These are phyloP conservation scores for Prosopis cineraria DNA, from an alignment of 306 rosid genomes.

Conservation along the genomic window DNA sequence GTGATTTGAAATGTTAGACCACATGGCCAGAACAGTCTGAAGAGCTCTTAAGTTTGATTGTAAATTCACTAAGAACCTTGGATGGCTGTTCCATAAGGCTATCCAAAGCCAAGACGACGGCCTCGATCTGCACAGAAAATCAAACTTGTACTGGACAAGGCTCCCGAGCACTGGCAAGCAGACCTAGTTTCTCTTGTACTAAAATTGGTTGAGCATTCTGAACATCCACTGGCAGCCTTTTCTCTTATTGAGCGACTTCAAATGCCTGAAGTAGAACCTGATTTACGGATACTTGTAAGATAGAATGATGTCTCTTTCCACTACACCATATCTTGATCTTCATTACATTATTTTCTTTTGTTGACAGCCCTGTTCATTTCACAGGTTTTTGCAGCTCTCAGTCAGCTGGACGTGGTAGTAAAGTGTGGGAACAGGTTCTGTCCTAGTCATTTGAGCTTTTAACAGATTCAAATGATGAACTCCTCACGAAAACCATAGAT, in stretches of 20 bases:
- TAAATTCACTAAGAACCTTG: slow-evolving; percentile 90
- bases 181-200: slow-evolving; percentile 91
- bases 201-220: slow-evolving; percentile 94
- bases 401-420: slow-evolving; percentile 92
- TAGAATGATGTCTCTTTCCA: slow-evolving; percentile 26
- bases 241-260: slow-evolving; percentile 90
- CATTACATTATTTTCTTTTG: slow-evolving; percentile 34
- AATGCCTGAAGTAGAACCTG: slow-evolving; percentile 91
- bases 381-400: slow-evolving; percentile 89
- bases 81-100: slow-evolving; percentile 96
- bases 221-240: slow-evolving; percentile 92
- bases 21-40: slow-evolving; percentile 99
- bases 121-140: slow-evolving; percentile 98
- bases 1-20: slow-evolving; percentile 59
- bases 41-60: slow-evolving; percentile 97
- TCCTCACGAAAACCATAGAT: slow-evolving; percentile 77
- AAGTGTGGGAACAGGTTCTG: slow-evolving; percentile 92
- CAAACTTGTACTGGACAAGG: slow-evolving; percentile 90
- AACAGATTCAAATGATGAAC: slow-evolving; percentile 85
- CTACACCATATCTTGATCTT: slow-evolving; percentile 31
- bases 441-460: slow-evolving; percentile 83
- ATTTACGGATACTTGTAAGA: slow-evolving; percentile 85
- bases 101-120: slow-evolving; percentile 95
- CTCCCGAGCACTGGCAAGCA: slow-evolving; percentile 92
- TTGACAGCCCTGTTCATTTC: slow-evolving; percentile 29